phyloP scores from a whole-genome alignment of 306 rosid species.

The Malus domestica region DNA sequence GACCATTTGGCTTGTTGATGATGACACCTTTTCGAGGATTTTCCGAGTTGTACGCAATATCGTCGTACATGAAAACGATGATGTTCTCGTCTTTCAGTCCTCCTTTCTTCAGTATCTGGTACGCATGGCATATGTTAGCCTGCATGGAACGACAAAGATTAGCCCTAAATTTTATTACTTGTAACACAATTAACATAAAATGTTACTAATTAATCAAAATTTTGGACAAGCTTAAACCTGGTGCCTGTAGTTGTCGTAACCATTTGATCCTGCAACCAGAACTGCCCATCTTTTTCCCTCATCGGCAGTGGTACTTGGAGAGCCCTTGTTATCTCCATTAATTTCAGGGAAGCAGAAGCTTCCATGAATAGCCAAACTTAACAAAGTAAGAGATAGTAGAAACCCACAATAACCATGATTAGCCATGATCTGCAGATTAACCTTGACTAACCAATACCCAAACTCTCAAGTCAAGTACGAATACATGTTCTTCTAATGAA shows the following conservation, averaged over 20 bases:
- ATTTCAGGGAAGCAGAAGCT: neutral
- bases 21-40: constrained; percentile 48
- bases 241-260: constrained; percentile 35
- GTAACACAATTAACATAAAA: neutral
- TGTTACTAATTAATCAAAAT: no score
- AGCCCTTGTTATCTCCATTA: neutral
- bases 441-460: neutral
- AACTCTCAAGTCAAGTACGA: neutral
- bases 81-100: no score
- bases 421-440: neutral
- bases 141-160: neutral
- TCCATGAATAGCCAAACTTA: neutral
- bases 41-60: constrained; percentile 20
- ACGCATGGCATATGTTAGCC: constrained; percentile 59
- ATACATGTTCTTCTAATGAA: neutral
- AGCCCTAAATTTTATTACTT: neutral
- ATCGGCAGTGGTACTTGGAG: neutral
- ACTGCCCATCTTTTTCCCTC: constrained; percentile 42
- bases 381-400: neutral
- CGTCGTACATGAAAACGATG: constrained; percentile 22
- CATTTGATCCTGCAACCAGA: constrained; percentile 41
- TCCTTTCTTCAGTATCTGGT: constrained; percentile 15
- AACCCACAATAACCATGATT: no score
- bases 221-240: constrained; percentile 19
- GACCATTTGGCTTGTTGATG: constrained; percentile 40